A percentile compares a stretch with the other conserved stretches of the same genome.
These are phyloP conservation scores for Penicillium canariense DNA, from an alignment of 495 filamentous ascomycete genomes.

Conservation along the genomic window DNA sequence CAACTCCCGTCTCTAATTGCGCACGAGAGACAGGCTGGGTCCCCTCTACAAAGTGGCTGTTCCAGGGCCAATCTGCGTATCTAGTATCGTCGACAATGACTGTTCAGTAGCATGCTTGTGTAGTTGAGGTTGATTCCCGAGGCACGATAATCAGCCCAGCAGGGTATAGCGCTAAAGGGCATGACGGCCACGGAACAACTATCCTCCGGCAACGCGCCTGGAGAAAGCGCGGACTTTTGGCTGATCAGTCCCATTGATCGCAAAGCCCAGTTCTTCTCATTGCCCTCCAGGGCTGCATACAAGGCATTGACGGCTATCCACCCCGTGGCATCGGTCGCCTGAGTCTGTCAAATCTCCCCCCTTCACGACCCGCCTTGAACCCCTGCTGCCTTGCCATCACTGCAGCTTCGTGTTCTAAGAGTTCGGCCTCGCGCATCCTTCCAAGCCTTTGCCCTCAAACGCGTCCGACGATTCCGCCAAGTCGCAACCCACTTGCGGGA, in stretches of 20 bases:
- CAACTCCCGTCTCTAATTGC: too few relatives aligned
- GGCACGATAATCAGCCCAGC: background rate
- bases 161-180: background rate
- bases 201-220: constrained; percentile 22
- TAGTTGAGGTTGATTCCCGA: too few relatives aligned
- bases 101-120: background rate
- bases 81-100: background rate
- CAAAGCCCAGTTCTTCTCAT: constrained; percentile 19
- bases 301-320: constrained; percentile 22
- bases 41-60: too few relatives aligned
- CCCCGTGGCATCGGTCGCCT: constrained; percentile 10
- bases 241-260: constrained; percentile 30
- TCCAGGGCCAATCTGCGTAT: too few relatives aligned
- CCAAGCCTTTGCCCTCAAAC: constrained; percentile 10
- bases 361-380: background rate
- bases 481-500: background rate
- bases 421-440: constrained; percentile 17
- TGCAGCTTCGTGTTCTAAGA: constrained; percentile 4
- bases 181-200: constrained; percentile 12
- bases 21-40: too few relatives aligned
- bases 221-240: constrained; percentile 33
- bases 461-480: constrained; percentile 12
- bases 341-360: background rate
- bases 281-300: constrained; percentile 22
- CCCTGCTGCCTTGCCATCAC: background rate